phyloP scores from a whole-genome alignment of 768 basidiomycete species.

The Boletus barrowsii region DNA sequence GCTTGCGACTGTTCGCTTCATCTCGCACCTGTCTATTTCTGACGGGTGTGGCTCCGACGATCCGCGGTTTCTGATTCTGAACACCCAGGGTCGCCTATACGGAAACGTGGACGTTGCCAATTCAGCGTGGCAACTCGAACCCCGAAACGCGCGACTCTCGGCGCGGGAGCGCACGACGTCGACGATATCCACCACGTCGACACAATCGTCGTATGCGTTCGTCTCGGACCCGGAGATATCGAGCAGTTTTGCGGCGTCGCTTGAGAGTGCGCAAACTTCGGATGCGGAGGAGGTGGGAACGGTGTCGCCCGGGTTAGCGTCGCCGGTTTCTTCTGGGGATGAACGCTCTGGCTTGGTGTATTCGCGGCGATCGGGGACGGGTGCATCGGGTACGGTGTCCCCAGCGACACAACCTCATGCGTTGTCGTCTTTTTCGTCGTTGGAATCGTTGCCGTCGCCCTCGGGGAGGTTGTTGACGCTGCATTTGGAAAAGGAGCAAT shows the following conservation, averaged over 20 bases:
- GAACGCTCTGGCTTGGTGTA: conserved; percentile 34
- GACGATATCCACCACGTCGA: conserved; percentile 69
- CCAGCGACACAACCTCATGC: conserved; percentile 53
- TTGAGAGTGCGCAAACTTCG: conserved; percentile 70
- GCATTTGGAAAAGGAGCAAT: conserved; percentile 76
- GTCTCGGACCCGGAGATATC: conserved; percentile 84
- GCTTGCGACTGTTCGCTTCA: background rate
- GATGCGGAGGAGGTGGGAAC: conserved; percentile 62
- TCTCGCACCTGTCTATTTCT: background rate
- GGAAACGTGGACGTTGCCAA: conserved; percentile 61
- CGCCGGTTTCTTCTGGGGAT: conserved; percentile 61
- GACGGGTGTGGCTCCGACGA: background rate
- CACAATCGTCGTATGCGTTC: conserved; percentile 77
- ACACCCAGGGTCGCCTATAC: conserved; percentile 65
- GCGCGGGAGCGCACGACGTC: conserved; percentile 73
- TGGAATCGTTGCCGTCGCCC: conserved; percentile 64
- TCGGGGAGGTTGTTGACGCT: conserved; percentile 72
- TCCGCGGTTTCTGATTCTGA: background rate
- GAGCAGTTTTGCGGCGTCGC: conserved; percentile 79
- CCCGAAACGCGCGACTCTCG: conserved; percentile 48
- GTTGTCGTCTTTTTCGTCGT: conserved; percentile 73
- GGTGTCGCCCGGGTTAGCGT: conserved; percentile 58
- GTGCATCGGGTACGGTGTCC: conserved; percentile 53
- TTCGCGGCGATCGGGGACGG: conserved; percentile 19
- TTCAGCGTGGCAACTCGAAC: conserved; percentile 80